Evolutionary conservation across 2,329 filamentous ascomycete genomes (phyloP), one percentile per base, ranked within the genome.

Genomic region (Cladophialophora exuberans): DNA sequence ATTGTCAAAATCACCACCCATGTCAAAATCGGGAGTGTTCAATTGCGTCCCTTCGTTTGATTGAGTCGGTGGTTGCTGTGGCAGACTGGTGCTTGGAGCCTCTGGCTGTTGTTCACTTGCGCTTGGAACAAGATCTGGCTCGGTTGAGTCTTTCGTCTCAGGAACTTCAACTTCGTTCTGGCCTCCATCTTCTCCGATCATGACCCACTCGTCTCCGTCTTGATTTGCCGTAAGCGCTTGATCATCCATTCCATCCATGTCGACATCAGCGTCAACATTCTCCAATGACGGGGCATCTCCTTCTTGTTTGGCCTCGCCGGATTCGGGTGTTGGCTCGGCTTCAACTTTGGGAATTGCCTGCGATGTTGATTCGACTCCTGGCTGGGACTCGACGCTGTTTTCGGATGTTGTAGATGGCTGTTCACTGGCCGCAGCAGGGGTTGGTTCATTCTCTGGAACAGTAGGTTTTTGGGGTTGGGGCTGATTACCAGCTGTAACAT

Each of bases 201-300:
- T 85, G 3, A 90, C 85, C 88, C 88, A 91, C 60, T 91, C 88
- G 25, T 82, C 85, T 17, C 76, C 80, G 10, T 80, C 77, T 15
- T 77, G 78, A 11, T 70, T 69, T 35, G 68, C 67, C 17, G 70
- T 67, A 35, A 72, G 69, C 26, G 65, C 65, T 39, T 50, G 60
- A 28, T 70, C 72, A 13, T 77, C 72, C 22, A 81, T 79, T 52
- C 81, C 81, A 13, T 81, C 79, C 83, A 89, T 80, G 57, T 80
- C 79, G 56, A 83, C 72, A 30, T 77, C 73, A 9, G 72, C 64
- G 54, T 71, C 72, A 33, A 67, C 43, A 4, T 72, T 67, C 18
- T 72, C 70, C 28, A 62, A 20, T 35, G 44, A 39, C 5, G 57
- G 52, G 17, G 47, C 30, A 15, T 52, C 26, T 13, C 18, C 39